Conservation (phyloP, 2,329 filamentous ascomycete genomes). For the Aspergillus viridinutans region DNA sequence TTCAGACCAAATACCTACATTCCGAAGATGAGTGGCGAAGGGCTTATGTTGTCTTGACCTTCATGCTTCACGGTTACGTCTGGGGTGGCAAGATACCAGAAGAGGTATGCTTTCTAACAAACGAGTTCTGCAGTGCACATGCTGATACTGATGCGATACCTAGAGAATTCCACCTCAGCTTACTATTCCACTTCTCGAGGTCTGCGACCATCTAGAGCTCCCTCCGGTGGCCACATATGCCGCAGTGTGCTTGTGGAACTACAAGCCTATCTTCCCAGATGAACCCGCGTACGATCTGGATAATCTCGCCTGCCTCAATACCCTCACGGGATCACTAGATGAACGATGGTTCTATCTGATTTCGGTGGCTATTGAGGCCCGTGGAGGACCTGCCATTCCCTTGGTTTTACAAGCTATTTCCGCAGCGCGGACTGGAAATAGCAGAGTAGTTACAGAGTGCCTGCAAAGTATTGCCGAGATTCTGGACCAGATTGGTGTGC, state of each 20-base stretch:
- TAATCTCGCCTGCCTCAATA: conserved; percentile 82
- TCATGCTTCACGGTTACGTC: conserved; percentile 80
- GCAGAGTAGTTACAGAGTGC: conserved; percentile 66
- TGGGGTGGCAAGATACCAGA: conserved; percentile 76
- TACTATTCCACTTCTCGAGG: conserved; percentile 73
- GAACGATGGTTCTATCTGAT: conserved; percentile 99
- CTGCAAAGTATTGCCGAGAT: conserved; percentile 81
- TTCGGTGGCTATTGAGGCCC: conserved; percentile 91
- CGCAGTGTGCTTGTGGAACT: conserved; percentile 92
- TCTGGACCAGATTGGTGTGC: conserved; percentile 73
- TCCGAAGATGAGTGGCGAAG: conserved; percentile 87
- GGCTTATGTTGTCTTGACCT: conserved; percentile 73
- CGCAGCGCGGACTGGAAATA: conserved; percentile 69
- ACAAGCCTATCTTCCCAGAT: conserved; percentile 80
- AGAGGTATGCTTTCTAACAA: conserved; percentile 52
- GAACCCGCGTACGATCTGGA: conserved; percentile 78
- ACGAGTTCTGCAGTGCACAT: background rate
- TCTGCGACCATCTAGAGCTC: conserved; percentile 75
- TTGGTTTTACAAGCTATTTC: conserved; percentile 84
- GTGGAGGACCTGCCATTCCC: conserved; percentile 79
- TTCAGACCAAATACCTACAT: conserved; percentile 76
- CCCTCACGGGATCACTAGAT: conserved; percentile 89
- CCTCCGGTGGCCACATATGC: conserved; percentile 94
- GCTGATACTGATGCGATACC: conserved; percentile 1
- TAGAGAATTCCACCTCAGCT: conserved; percentile 71